Base-by-base conservation (phyloP, 371 early-diverging fungal genomes). In the Syncephalastrum contaminatum region DNA sequence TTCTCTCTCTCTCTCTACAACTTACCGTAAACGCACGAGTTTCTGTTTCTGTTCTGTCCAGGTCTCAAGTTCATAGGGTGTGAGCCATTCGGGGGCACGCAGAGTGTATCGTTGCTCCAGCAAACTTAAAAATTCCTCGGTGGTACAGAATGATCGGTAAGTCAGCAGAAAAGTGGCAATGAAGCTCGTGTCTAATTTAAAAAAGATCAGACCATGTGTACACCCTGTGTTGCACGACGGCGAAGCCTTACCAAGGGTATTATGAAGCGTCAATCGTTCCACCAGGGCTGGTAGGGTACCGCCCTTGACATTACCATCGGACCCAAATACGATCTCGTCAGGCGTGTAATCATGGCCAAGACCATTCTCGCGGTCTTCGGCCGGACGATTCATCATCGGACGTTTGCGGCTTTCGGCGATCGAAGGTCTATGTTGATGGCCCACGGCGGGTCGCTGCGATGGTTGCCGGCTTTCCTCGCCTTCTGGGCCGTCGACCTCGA, bases 211-310 rank as follows among this genome's bases (percentile, higher is more conserved):
- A 24, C 12, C 27, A 57, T n/a, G 12, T 16, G n/a, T 22, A 4
- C 5, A 18, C 36, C 50, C 7, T 10, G 36, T 25, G 55, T 54
- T 54, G 30, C 46, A 54, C 55, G 25, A 25, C 24, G n/a, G 25
- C 19, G 47, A 36, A 21, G 40, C 22, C 43, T 66, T 66, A 80
- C 80, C 81, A 54, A 73, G 54, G 22, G 63, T 63, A 56, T 93
- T 91, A 53, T 95, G 96, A n/a, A 87, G 72, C 1, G 95, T 96
- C 54, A 96, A 76, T 3, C 91, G 79, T 73, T 95, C 96, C 5
- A 95, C 86, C 44, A 96, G 70, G 0, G 92, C 92, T 8, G 77
- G 64, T 42, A 95, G 72, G 1, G 93, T 95, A 19, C 95, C 95
- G 52, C 92, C 94, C 61, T 86, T 89, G 50, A 96, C 89, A 58